phyloP scores from a whole-genome alignment of 805 yeast species.

The Kluyveromyces starmeri region DNA sequence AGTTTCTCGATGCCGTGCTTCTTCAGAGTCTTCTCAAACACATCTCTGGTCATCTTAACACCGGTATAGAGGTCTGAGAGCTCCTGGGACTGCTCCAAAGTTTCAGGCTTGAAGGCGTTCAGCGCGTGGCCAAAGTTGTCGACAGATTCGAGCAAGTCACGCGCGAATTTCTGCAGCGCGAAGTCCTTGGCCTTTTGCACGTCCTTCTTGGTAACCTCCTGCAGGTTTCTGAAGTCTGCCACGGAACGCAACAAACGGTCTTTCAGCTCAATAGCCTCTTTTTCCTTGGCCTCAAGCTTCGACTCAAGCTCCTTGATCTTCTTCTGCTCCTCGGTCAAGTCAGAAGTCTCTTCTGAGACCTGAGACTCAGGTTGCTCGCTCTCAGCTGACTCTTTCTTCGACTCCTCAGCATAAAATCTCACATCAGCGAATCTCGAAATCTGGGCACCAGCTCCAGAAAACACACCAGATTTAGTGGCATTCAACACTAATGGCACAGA shows the following conservation, averaged over 20 bases:
- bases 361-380: slow-evolving; percentile 9
- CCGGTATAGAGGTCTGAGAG: slow-evolving; percentile 76
- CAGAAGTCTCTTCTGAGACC: slow-evolving; percentile 10
- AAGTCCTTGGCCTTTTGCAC: slow-evolving; percentile 79
- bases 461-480: not conserved
- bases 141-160: slow-evolving; percentile 78
- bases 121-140: slow-evolving; percentile 88
- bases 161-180: slow-evolving; percentile 87
- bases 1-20: slow-evolving; percentile 75
- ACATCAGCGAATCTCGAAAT: slow-evolving; percentile 5
- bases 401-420: slow-evolving; percentile 23
- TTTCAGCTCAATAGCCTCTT: slow-evolving; percentile 72
- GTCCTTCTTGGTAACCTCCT: slow-evolving; percentile 82
- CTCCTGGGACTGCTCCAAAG: slow-evolving; percentile 48
- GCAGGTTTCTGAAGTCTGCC: slow-evolving; percentile 89
- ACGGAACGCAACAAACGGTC: slow-evolving; percentile 75
- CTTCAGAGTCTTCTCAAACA: slow-evolving; percentile 73
- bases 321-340: slow-evolving; percentile 19
- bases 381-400: slow-evolving; percentile 15
- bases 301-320: slow-evolving; percentile 35
- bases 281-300: slow-evolving; percentile 52
- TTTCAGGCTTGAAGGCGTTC: slow-evolving; percentile 57
- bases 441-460: too few species aligned
- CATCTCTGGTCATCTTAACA: slow-evolving; percentile 79
- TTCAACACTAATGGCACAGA: slow-evolving; percentile 2